A percentile compares a stretch with the other conserved stretches of the same genome.
Conservation (phyloP, 345 rosid genomes). For the Citrus unshiu region DNA sequence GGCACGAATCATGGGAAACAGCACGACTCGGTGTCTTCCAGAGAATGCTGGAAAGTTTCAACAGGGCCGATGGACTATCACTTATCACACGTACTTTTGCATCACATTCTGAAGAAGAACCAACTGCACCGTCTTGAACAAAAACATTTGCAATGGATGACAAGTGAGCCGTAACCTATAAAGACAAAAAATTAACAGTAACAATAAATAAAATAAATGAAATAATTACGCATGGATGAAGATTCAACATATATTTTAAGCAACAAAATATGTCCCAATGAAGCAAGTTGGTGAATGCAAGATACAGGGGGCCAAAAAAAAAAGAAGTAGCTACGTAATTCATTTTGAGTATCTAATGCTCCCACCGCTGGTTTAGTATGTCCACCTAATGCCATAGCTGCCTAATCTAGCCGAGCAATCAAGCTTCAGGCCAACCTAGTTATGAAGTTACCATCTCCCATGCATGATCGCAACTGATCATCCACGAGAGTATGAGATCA, state of each 20-base stretch:
- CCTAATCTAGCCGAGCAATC: background rate
- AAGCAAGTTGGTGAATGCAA: background rate
- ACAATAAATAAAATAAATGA: background rate
- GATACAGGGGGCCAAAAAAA: background rate
- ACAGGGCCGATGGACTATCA: slow-evolving; percentile 31
- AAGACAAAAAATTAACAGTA: background rate
- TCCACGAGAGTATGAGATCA: background rate
- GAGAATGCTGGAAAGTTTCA: slow-evolving; percentile 23
- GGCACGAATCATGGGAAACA: slow-evolving; percentile 40
- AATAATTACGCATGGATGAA: background rate
- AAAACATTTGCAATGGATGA: slow-evolving; percentile 29
- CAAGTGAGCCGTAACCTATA: slow-evolving; percentile 28
- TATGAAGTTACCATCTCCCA: background rate
- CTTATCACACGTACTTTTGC: slow-evolving; percentile 41
- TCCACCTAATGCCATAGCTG: background rate
- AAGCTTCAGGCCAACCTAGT: too few relatives aligned
- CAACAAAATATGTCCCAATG: background rate
- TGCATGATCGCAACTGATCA: background rate
- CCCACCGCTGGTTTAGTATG: background rate
- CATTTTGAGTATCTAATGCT: background rate
- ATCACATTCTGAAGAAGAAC: slow-evolving; percentile 19
- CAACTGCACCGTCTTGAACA: slow-evolving; percentile 36
- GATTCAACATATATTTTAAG: background rate
- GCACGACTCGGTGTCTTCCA: slow-evolving; percentile 31
- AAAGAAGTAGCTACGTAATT: background rate